Conservation (phyloP, 2,329 filamentous ascomycete species). For the Neofusicoccum cordaticola region DNA sequence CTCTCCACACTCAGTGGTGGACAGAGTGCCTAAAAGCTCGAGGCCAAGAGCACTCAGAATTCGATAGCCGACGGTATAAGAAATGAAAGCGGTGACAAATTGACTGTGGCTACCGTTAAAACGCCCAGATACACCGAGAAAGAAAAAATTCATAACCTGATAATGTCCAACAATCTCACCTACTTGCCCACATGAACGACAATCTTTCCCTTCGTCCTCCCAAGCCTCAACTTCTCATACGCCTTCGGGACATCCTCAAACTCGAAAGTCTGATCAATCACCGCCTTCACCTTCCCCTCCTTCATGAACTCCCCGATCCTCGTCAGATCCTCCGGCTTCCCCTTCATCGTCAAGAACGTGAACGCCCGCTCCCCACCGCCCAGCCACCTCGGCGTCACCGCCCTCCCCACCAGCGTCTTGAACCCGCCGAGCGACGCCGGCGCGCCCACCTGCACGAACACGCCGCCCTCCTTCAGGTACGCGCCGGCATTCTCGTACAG, state of each 20-base stretch:
- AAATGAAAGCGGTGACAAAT: no score
- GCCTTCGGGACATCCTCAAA: constrained; percentile 58
- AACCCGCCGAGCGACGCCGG: not conserved
- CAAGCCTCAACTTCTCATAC: constrained; percentile 57
- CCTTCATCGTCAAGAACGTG: not conserved
- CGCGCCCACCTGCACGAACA: not conserved
- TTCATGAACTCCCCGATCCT: not conserved
- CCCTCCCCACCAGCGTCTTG: not conserved
- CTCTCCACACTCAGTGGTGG: no score
- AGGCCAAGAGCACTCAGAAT: no score
- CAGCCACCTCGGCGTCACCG: not conserved
- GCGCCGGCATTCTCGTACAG: not conserved
- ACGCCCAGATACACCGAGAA: no score
- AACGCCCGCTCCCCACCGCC: not conserved
- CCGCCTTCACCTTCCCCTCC: constrained; percentile 49
- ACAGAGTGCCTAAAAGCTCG: no score
- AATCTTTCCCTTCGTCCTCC: constrained; percentile 59
- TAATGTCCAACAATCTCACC: no score
- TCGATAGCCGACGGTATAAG: no score
- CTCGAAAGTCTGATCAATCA: constrained; percentile 55
- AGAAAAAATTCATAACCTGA: no score
- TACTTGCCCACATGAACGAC: constrained; percentile 34
- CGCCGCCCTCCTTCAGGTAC: not conserved
- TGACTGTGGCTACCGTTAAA: no score
- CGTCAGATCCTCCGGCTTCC: not conserved